Evolutionary conservation across 73 alveolate genomes (phyloP).

Genomic region (Stentor coeruleus): DNA sequence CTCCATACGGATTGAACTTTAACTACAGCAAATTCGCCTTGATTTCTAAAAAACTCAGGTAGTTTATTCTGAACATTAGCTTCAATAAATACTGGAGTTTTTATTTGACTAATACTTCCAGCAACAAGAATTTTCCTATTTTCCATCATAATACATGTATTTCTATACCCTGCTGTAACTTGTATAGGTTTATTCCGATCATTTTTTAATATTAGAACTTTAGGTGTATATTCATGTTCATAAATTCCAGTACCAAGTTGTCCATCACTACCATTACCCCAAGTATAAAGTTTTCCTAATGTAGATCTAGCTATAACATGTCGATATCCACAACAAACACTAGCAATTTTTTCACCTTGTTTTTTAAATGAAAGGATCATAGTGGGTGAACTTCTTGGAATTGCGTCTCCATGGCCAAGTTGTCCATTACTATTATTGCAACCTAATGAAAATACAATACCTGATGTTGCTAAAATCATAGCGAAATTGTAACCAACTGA

Average conservation of each 20-base stretch:
- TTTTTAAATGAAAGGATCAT: constrained; percentile 47
- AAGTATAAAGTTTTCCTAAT: constrained; percentile 91
- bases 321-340: constrained; percentile 93
- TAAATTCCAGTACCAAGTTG: constrained; percentile 86
- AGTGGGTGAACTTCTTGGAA: constrained; percentile 80
- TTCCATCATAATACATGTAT: constrained; percentile 67
- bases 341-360: constrained; percentile 84
- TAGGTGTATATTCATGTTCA: constrained; percentile 78
- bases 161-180: constrained; percentile 86
- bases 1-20: not conserved
- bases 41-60: not conserved
- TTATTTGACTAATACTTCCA: not conserved
- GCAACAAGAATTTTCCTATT: constrained; percentile 49
- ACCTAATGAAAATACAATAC: constrained; percentile 87
- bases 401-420: constrained; percentile 84
- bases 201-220: constrained; percentile 72
- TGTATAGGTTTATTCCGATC: constrained; percentile 62
- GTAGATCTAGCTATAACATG: constrained; percentile 94
- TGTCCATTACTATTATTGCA: constrained; percentile 82
- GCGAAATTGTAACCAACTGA: constrained; percentile 90
- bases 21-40: not conserved
- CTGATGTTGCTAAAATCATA: constrained; percentile 66
- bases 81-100: not conserved
- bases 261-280: constrained; percentile 98
- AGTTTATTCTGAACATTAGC: not conserved